Base-by-base conservation (phyloP, 108 stramenopile species). In the Conticribra guillardii region DNA sequence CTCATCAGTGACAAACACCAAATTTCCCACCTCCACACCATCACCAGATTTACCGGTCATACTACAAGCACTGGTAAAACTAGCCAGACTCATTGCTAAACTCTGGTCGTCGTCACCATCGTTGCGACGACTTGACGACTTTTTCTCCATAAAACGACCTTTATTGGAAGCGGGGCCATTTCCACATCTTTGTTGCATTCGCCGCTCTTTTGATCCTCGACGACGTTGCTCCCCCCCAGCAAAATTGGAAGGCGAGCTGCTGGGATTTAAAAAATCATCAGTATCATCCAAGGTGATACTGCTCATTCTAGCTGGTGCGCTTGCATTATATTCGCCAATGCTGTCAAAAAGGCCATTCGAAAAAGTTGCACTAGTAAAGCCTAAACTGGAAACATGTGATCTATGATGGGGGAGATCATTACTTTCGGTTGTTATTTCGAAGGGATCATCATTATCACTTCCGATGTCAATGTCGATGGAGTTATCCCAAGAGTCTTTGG, bases 1-100 rank as follows among this genome's bases (percentile, higher is more conserved):
- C 1, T 19, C 34, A 73, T 80, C 79, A 8, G 60, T 73, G 16
- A 67, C 60, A 64, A 80, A 80, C 0, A 53, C 16, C 30, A 80
- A 33, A 67, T 79, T 71, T 17, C 71, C 79, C 44, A 70, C 32
- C 46, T 69, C 63, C 1, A 69, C 24, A 32, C 28, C 41, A 0
- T 16, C 31, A 26, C 61, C 61, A 3, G 26, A 8, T 23, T 29
- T 16, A 63, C 49, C 54, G 4, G 45, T 46, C 0, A 37, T 27
- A 49, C 56, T 54, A 48, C 23, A 41, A 15, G 18, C 28, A 44
- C 76, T 69, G 7, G 57, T 70, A 54, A 78, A 70, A 48, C 76
- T 78, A 8, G 54, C 33, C 2, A 70, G 41, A 54, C 76, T 78
- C 26, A 51, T 58, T 14, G 27, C 30, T 19, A 51, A 51, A 57